A percentile compares a stretch with the other conserved stretches of the same genome.
phyloP scores from a whole-genome alignment of 768 basidiomycete species.

The Strobilomyces confusus region DNA sequence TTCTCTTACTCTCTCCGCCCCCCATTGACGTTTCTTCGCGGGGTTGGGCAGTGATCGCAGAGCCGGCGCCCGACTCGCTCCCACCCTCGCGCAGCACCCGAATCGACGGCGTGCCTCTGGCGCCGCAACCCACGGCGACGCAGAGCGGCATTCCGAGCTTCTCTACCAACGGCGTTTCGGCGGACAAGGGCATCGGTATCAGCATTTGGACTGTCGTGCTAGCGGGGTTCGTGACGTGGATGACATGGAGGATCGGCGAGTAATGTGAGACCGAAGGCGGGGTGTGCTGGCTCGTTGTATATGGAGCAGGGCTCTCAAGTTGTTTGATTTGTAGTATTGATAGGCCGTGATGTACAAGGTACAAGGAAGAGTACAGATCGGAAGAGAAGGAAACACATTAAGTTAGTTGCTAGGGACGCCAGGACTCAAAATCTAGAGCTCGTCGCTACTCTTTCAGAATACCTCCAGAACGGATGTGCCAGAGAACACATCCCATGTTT shows the following conservation, averaged over 20 bases:
- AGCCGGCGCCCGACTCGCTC: slow-evolving; percentile 38
- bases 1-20: neutral
- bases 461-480: slow-evolving; percentile 7
- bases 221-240: slow-evolving; percentile 17
- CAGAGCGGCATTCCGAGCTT: slow-evolving; percentile 1
- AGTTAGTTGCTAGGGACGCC: no score
- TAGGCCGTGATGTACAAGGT: no score
- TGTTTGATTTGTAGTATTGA: no score
- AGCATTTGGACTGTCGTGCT: slow-evolving; percentile 18
- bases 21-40: neutral
- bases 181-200: slow-evolving; percentile 3
- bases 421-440: no score
- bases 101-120: slow-evolving; percentile 29
- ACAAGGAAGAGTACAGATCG: no score
- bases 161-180: slow-evolving; percentile 17
- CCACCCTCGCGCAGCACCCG: slow-evolving; percentile 21
- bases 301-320: neutral
- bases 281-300: neutral
- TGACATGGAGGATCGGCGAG: slow-evolving; percentile 12
- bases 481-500: slow-evolving; percentile 18
- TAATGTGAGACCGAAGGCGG: slow-evolving; percentile 5
- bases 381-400: no score
- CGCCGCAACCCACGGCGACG: slow-evolving; percentile 15
- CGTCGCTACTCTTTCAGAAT: neutral
- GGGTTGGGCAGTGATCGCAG: slow-evolving; percentile 32